Conservation (phyloP, 1,139 yeast species). For the Pichia sp. region DNA sequence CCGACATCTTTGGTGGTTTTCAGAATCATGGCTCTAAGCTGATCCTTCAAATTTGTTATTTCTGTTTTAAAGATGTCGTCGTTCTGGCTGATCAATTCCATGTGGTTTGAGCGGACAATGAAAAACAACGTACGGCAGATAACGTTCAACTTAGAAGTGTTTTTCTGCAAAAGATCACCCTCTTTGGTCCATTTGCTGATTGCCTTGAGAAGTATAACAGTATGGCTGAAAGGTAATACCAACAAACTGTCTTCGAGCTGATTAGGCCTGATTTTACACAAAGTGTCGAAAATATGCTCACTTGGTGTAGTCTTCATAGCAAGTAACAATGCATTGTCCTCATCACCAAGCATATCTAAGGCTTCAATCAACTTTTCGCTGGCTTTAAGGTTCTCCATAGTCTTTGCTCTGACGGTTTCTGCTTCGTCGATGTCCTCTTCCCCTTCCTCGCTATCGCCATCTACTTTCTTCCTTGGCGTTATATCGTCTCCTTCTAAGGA, state of each 20-base stretch:
- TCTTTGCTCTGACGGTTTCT: conserved; percentile 71
- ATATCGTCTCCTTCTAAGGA: conserved; percentile 51
- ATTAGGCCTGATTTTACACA: conserved; percentile 67
- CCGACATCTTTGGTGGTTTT: conserved; percentile 61
- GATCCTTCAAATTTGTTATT: conserved; percentile 52
- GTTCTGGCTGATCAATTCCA: conserved; percentile 65
- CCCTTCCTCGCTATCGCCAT: conserved; percentile 38
- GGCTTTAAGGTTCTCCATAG: conserved; percentile 87
- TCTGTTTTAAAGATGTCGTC: conserved; percentile 60
- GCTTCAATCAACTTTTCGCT: conserved; percentile 95
- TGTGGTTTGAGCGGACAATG: conserved; percentile 65
- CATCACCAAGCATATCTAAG: conserved; percentile 75
- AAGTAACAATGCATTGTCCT: conserved; percentile 61
- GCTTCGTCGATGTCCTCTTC: conserved; percentile 55
- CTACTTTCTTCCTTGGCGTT: conserved; percentile 35
- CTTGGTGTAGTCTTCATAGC: conserved; percentile 72
- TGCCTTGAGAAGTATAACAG: conserved; percentile 63
- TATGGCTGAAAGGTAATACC: conserved; percentile 85
- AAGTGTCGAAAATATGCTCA: conserved; percentile 68
- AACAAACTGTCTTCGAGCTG: conserved; percentile 90
- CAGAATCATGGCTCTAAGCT: conserved; percentile 51
- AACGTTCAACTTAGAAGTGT: conserved; percentile 50
- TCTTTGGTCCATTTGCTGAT: conserved; percentile 70
- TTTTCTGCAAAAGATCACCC: conserved; percentile 37
- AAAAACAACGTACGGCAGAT: conserved; percentile 75